Percentiles rank a stretch among this genome's conserved stretches.
These are phyloP conservation scores for Ophiostoma quercus DNA, from an alignment of 2,329 filamentous ascomycete species.

Conservation along the genomic window DNA sequence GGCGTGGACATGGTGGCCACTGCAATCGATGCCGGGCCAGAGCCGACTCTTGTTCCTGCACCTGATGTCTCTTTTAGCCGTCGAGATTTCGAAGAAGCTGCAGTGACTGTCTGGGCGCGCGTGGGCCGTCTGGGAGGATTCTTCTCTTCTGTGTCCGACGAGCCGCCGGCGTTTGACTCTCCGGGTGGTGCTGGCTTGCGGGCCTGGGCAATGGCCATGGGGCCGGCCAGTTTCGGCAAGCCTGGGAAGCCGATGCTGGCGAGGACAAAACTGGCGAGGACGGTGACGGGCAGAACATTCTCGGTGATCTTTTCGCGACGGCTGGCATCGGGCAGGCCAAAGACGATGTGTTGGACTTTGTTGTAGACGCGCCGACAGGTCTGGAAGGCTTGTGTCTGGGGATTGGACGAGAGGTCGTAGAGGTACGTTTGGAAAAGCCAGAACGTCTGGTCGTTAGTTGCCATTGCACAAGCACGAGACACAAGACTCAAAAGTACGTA, in stretches of 20 bases:
- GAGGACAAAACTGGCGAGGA: slow-evolving; percentile 74
- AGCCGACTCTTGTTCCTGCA: neutral
- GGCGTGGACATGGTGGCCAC: slow-evolving; percentile 22
- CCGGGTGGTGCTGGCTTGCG: slow-evolving; percentile 63
- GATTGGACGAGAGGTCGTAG: slow-evolving; percentile 70
- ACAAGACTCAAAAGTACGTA: slow-evolving; percentile 40
- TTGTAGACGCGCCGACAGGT: slow-evolving; percentile 81
- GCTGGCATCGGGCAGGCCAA: slow-evolving; percentile 65
- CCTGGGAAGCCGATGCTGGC: slow-evolving; percentile 70
- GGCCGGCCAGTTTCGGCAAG: slow-evolving; percentile 72
- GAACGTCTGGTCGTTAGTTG: slow-evolving; percentile 58
- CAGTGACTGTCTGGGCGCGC: slow-evolving; percentile 63
- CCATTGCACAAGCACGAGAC: neutral
- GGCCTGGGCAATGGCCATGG: slow-evolving; percentile 75
- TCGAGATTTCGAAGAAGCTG: slow-evolving; percentile 46
- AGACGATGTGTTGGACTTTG: slow-evolving; percentile 82
- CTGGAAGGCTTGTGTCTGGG: slow-evolving; percentile 71
- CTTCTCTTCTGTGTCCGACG: slow-evolving; percentile 20
- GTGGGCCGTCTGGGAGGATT: slow-evolving; percentile 44
- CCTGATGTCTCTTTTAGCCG: slow-evolving; percentile 42
- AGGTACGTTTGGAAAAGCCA: slow-evolving; percentile 88
- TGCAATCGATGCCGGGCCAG: neutral
- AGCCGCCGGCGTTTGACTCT: slow-evolving; percentile 41
- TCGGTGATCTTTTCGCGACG: slow-evolving; percentile 73
- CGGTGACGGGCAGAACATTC: slow-evolving; percentile 73